Base-by-base conservation (phyloP, 2,329 filamentous ascomycete species). In the Neocatenulostroma microsporum region DNA sequence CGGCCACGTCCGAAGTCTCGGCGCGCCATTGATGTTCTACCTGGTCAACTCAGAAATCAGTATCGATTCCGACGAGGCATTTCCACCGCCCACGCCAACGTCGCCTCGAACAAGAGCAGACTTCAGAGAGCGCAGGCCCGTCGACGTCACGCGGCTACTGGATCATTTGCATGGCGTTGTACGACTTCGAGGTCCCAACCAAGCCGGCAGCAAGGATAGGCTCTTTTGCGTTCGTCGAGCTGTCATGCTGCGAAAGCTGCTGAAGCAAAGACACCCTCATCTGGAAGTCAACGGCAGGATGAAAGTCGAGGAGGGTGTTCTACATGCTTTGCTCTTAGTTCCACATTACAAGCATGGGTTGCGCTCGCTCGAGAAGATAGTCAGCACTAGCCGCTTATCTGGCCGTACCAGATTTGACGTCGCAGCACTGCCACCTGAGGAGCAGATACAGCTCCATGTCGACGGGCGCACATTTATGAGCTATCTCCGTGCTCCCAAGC, bases 391-490 rank as follows among this genome's bases (percentile, higher is more conserved):
- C 35, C 49, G 55, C 5, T 48, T 60, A 9, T 54, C 56, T 3
- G 45, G 46, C 24, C 45, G 50, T n/a, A 51, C 38, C 12, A 57
- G 54, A 36, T 60, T 60, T 37, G 55, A 57, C 37, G 47, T 58
- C 8, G 46, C 55, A 8, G 54, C 56, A 1, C 39, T 60, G 3
- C 57, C 57, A 3, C 55, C 57, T 6, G 56, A 59, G 37, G 55
- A 58, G 41, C 56, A 58, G 35, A 56, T 60, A 12, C 51, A 56
- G 31, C 42, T 58, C 4, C 54, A 60, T 31, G 56, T 58, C n/a
- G 56, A 60, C 37, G 54, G 51, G 25, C 44, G 46, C 31, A 56
- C 47, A 20, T 60, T 60, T 48, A 60, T 58, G 55, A 49, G 45
- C 28, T 56, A 49, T 39, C 43, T 58, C 3, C 49, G 55, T n/a